phyloP scores from a whole-genome alignment of 352 stramenopile species.

The Pythium grandisporangium region DNA sequence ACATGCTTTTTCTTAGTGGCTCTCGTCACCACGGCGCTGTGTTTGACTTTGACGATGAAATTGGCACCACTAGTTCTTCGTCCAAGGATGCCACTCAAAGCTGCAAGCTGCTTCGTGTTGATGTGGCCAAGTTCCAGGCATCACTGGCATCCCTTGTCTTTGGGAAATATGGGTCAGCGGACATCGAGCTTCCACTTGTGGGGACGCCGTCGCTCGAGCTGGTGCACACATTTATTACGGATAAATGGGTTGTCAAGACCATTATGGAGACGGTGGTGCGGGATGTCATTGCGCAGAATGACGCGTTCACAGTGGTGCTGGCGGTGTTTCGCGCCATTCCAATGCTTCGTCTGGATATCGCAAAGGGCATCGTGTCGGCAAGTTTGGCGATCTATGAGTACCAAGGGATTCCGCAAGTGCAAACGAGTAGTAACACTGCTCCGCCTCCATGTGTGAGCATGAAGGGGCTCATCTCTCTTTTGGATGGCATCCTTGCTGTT shows the following conservation, averaged over 20 bases:
- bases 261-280: constrained; percentile 43
- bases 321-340: constrained; percentile 38
- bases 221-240: constrained; percentile 29
- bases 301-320: constrained; percentile 45
- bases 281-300: constrained; percentile 46
- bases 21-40: constrained; percentile 39
- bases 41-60: constrained; percentile 72
- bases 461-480: constrained; percentile 46
- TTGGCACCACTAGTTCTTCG: not conserved
- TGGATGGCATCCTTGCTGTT: constrained; percentile 29
- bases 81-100: not conserved
- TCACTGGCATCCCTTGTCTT: constrained; percentile 45
- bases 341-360: constrained; percentile 18
- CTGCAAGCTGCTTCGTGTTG: constrained; percentile 26
- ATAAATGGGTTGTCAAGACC: constrained; percentile 34
- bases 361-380: constrained; percentile 21
- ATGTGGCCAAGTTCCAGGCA: constrained; percentile 59
- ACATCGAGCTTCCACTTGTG: constrained; percentile 13
- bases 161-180: constrained; percentile 5
- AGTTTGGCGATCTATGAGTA: constrained; percentile 65
- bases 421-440: not conserved
- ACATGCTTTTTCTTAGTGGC: constrained; percentile 46
- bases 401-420: constrained; percentile 25
- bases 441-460: constrained; percentile 40
- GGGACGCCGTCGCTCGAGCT: constrained; percentile 20